phyloP scores from a whole-genome alignment of 2,329 filamentous ascomycete species.

The Colletotrichum cuscutae region DNA sequence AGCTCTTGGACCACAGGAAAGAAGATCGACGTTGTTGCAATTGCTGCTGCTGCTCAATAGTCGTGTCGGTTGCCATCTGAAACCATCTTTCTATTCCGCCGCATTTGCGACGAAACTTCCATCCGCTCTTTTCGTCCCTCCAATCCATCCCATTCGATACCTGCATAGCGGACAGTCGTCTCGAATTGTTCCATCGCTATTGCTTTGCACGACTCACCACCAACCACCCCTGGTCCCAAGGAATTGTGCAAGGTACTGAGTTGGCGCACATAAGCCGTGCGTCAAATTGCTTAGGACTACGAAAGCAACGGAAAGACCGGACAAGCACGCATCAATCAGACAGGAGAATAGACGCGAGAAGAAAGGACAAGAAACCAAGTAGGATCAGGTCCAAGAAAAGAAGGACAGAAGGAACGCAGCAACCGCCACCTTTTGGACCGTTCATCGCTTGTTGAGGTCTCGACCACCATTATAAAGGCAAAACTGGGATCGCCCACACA shows the following conservation, averaged over 20 bases:
- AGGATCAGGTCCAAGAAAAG: background rate
- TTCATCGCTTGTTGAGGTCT: conserved; percentile 21
- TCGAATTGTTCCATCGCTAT: background rate
- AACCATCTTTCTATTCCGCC: background rate
- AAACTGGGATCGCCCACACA: conserved; percentile 19
- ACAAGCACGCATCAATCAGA: background rate
- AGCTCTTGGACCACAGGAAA: background rate
- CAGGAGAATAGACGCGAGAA: background rate
- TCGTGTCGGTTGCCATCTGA: background rate
- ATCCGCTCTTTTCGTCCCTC: conserved; percentile 1
- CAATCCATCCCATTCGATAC: background rate
- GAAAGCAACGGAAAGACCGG: background rate
- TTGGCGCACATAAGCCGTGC: conserved; percentile 26
- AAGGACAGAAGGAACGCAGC: background rate
- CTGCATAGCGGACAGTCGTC: conserved; percentile 1
- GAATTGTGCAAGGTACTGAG: conserved; percentile 18
- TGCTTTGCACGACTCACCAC: background rate
- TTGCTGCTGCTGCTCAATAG: background rate
- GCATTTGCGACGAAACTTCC: conserved; percentile 1
- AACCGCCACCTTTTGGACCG: conserved; percentile 11
- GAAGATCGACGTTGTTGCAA: background rate
- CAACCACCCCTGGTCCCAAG: conserved; percentile 10
- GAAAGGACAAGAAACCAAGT: background rate
- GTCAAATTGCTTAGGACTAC: conserved; percentile 14
- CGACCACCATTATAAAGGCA: conserved; percentile 15